Base-by-base conservation (phyloP, 2,329 filamentous ascomycete species). In the Aspergillus sp. region DNA sequence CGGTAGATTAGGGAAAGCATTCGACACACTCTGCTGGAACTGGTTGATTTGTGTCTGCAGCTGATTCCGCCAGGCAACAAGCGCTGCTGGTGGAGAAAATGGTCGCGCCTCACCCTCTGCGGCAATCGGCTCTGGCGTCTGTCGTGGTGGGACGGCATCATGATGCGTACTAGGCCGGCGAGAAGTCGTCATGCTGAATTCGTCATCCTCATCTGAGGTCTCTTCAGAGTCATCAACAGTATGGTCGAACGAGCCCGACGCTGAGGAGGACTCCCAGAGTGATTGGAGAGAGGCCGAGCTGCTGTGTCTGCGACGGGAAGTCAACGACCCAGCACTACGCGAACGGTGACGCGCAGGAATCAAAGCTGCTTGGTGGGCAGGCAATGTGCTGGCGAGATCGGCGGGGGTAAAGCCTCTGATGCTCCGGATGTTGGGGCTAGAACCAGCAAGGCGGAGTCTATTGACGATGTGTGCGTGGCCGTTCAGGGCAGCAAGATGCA, bases 401-500 rank as follows among this genome's bases (percentile, higher is more conserved):
- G 87, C 82, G 15, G 90, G 83, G 3, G 86, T 87, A 61, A 89
- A 87, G 21, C 88, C 88, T 51, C 87, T 86, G 47, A 90, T 75
- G 68, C 87, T 93, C 64, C 87, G 82, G 59, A 90, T 80, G 45
- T 82, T 86, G 33, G 89, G 84, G 73, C 92, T 88, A 2, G 90
- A 90, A 40, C 90, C 89, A 41, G 85, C 84, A 23, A 89, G 80
- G 64, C 93, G 86, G 57, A 96, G 81, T 14, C 89, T 85, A 59
- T 88, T 84, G 14, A 93, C 87, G 64, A 95, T 91, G 69, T 91
- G 87, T 11, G 85, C 78, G 68, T 92, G 87, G 61, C 88, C 85
- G 72, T 90, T 88, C 68, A 96, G 83, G 25, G 89, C 87, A 19
- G 91, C 91, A 69, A 93, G 84, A 72, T 96, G 90, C 77, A 96